These are phyloP conservation scores for Puccinia polysora DNA, from an alignment of 1,284 basidiomycete species.

Conservation along the genomic window DNA sequence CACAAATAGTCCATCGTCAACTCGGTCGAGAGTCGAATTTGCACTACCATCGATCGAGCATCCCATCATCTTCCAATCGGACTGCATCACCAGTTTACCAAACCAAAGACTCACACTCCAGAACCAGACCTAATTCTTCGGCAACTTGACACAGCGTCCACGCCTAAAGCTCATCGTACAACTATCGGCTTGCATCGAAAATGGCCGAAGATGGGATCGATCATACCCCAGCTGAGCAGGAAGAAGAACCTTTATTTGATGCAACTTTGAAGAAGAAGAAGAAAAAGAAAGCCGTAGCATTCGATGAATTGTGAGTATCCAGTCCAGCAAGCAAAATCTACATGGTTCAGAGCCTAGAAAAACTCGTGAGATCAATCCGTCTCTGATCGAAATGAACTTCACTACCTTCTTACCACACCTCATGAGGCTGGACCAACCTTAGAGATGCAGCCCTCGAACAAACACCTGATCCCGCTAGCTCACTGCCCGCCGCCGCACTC, in stretches of 20 bases:
- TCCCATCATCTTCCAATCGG: no score
- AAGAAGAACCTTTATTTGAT: slow-evolving; percentile 73
- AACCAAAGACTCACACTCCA: no score
- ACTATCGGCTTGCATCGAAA: slow-evolving; percentile 6
- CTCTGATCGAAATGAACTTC: no score
- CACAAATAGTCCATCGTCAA: no score
- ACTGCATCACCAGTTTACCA: no score
- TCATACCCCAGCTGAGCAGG: slow-evolving; percentile 7
- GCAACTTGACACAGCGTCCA: slow-evolving; percentile 43
- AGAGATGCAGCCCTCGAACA: slow-evolving; percentile 1
- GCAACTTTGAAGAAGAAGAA: slow-evolving; percentile 70
- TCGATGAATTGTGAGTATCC: slow-evolving; percentile 68
- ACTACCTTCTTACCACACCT: not conserved
- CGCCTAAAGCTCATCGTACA: not conserved
- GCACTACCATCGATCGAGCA: no score
- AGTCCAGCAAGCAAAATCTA: not conserved
- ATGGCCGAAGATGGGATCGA: slow-evolving; percentile 28
- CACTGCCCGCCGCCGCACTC: not conserved
- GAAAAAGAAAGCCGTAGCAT: slow-evolving; percentile 70
- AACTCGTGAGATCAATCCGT: not conserved
- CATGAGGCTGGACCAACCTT: not conserved
- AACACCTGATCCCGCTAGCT: not conserved
- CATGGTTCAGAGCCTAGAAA: slow-evolving; percentile 32
- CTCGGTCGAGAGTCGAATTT: no score
- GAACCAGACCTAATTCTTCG: no score